These are phyloP conservation scores for Paralagenidium karlingii DNA, from an alignment of 352 stramenopile species.

Conservation along the genomic window DNA sequence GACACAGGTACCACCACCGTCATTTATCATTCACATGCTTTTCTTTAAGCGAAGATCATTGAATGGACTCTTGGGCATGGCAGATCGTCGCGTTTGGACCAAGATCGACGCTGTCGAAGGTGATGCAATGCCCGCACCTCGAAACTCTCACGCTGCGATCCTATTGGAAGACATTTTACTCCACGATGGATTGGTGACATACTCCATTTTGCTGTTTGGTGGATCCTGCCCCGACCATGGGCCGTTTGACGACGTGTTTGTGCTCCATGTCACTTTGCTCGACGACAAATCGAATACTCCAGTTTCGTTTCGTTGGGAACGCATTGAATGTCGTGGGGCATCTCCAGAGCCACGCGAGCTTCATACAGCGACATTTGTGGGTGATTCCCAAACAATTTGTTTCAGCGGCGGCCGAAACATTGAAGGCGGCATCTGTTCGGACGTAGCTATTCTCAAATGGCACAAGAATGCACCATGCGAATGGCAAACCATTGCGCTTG, in stretches of 20 bases:
- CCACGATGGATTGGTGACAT: neutral
- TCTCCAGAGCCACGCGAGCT: conserved; percentile 34
- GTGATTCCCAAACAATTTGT: conserved; percentile 10
- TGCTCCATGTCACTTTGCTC: too few relatives aligned
- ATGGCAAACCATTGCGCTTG: conserved; percentile 37
- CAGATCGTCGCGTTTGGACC: conserved; percentile 16
- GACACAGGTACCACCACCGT: conserved; percentile 18
- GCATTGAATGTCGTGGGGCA: too few relatives aligned
- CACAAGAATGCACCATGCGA: too few relatives aligned
- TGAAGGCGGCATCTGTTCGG: conserved; percentile 36
- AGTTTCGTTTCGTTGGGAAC: too few relatives aligned
- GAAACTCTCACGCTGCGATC: conserved; percentile 46
- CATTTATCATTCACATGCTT: too few relatives aligned
- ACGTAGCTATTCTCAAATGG: conserved; percentile 41
- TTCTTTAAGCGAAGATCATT: too few relatives aligned
- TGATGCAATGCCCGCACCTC: conserved; percentile 18
- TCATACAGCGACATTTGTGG: conserved; percentile 17
- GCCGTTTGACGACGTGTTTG: conserved; percentile 31
- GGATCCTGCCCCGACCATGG: conserved; percentile 45
- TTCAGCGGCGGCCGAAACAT: conserved; percentile 36
- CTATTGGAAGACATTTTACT: conserved; percentile 6
- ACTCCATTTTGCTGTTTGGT: conserved; percentile 37
- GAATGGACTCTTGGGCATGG: too few relatives aligned
- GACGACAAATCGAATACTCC: too few relatives aligned
- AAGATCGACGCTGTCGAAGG: conserved; percentile 16